phyloP scores from a whole-genome alignment of 202 grass and related monocot species.

The Schoenoplectus triqueter region DNA sequence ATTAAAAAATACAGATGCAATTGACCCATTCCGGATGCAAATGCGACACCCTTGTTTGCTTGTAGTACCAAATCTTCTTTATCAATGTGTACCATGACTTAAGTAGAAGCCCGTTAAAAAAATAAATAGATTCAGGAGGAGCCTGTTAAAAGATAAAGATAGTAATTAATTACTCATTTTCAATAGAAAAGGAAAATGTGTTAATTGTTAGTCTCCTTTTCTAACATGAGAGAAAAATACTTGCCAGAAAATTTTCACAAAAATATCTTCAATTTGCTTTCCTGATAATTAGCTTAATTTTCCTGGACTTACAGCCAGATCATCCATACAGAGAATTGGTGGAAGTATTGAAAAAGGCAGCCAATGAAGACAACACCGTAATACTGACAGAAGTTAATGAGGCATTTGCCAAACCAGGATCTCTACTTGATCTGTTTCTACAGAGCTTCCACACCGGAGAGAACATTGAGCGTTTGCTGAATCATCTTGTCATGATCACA shows the following conservation, averaged over 20 bases:
- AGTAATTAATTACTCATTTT: neutral
- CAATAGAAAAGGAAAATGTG: neutral
- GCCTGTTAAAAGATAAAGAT: no score
- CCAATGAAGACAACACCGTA: slow-evolving; percentile 68
- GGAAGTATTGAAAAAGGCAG: slow-evolving; percentile 63
- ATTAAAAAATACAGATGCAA: no score
- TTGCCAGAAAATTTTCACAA: neutral
- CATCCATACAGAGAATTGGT: slow-evolving; percentile 58
- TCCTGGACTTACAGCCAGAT: slow-evolving; percentile 13
- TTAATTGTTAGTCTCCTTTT: slow-evolving; percentile 1
- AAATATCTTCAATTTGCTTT: neutral
- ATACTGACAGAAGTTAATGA: slow-evolving; percentile 82
- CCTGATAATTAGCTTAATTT: neutral
- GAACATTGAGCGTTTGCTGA: slow-evolving; percentile 54
- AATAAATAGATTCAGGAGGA: no score
- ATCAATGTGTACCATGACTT: no score
- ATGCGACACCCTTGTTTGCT: no score
- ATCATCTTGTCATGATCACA: slow-evolving; percentile 77
- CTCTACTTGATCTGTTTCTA: slow-evolving; percentile 89
- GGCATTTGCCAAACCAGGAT: slow-evolving; percentile 65
- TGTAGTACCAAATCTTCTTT: no score
- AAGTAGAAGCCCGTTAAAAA: no score
- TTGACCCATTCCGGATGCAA: no score
- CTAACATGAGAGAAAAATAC: neutral
- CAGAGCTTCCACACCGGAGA: slow-evolving; percentile 59